Evolutionary conservation across 2,329 filamentous ascomycete genomes (phyloP).

Genomic region (Dactylellina sp.): DNA sequence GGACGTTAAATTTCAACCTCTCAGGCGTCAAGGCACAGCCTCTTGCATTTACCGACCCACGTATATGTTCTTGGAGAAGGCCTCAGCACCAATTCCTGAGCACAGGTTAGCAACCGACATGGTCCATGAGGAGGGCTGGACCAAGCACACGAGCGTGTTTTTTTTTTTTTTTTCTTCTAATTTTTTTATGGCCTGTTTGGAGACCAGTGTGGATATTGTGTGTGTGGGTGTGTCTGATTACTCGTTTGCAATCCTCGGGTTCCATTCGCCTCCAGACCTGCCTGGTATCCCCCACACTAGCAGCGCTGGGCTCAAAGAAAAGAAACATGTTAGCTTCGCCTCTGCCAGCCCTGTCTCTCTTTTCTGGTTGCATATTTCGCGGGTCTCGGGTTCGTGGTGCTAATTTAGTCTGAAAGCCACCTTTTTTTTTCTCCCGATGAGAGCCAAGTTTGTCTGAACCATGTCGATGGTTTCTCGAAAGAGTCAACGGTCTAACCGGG

Average conservation of each 20-base stretch:
- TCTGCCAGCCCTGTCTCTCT: no score
- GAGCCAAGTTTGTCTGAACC: constrained; percentile 5
- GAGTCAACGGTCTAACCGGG: constrained; percentile 13
- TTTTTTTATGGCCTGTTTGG: no score
- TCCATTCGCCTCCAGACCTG: constrained; percentile 41
- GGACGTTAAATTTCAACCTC: not conserved
- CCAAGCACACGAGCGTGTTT: constrained; percentile 46
- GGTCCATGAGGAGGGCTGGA: constrained; percentile 42
- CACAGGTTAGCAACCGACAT: constrained; percentile 8
- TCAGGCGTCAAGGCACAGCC: no score
- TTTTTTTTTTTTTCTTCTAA: not conserved
- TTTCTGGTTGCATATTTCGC: constrained; percentile 38
- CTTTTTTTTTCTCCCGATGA: constrained; percentile 22
- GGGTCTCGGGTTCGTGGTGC: constrained; percentile 53
- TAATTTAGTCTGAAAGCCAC: constrained; percentile 32
- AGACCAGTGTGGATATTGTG: no score
- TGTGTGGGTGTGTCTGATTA: constrained; percentile 5
- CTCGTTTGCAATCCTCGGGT: constrained; percentile 22
- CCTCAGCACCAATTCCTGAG: no score
- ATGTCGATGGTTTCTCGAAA: constrained; percentile 23
- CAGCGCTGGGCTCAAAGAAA: constrained; percentile 22
- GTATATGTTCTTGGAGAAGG: no score
- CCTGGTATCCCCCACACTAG: constrained; percentile 53
- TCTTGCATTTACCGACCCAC: no score
- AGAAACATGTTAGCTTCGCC: no score